Evolutionary conservation across 371 early-diverging fungal species (phyloP).

Genomic region (Capniomyces stellatus): DNA sequence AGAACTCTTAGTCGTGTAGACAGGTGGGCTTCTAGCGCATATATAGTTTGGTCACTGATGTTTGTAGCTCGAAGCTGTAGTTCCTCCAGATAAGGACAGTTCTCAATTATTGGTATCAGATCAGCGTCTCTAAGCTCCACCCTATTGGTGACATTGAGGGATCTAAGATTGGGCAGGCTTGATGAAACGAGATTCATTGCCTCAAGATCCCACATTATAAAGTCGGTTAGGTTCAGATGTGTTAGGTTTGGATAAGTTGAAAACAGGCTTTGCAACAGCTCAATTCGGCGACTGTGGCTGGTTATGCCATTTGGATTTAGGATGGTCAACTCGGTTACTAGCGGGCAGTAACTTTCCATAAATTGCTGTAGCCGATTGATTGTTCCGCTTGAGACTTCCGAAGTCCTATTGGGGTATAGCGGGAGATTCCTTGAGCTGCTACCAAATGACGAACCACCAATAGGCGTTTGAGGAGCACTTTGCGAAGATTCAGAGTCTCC

Average conservation of each 20-base stretch:
- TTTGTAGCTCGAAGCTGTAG: slow-evolving; percentile 21
- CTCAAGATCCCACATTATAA: slow-evolving; percentile 27
- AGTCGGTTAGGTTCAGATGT: slow-evolving; percentile 21
- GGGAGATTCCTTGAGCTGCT: too few species aligned
- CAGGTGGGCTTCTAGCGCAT: slow-evolving; percentile 12
- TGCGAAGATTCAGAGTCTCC: slow-evolving; percentile 6
- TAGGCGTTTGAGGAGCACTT: background rate
- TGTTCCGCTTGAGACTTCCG: slow-evolving; percentile 23
- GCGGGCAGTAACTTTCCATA: slow-evolving; percentile 23
- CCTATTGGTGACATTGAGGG: slow-evolving; percentile 23
- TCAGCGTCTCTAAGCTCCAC: slow-evolving; percentile 23
- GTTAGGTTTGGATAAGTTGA: slow-evolving; percentile 21
- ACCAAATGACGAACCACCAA: background rate
- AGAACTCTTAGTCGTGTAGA: slow-evolving; percentile 14
- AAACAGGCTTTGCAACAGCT: slow-evolving; percentile 16
- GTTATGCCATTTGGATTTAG: slow-evolving; percentile 20
- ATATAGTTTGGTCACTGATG: slow-evolving; percentile 17
- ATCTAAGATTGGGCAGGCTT: slow-evolving; percentile 11
- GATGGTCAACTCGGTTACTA: slow-evolving; percentile 16
- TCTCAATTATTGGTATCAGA: slow-evolving; percentile 17
- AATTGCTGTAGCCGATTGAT: slow-evolving; percentile 23
- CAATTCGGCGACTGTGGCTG: slow-evolving; percentile 17
- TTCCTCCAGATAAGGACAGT: slow-evolving; percentile 15
- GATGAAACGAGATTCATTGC: slow-evolving; percentile 17
- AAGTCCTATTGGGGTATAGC: slow-evolving; percentile 3